Base-by-base conservation (phyloP, 1,139 yeast genomes). In the Hyphopichia fennica region DNA sequence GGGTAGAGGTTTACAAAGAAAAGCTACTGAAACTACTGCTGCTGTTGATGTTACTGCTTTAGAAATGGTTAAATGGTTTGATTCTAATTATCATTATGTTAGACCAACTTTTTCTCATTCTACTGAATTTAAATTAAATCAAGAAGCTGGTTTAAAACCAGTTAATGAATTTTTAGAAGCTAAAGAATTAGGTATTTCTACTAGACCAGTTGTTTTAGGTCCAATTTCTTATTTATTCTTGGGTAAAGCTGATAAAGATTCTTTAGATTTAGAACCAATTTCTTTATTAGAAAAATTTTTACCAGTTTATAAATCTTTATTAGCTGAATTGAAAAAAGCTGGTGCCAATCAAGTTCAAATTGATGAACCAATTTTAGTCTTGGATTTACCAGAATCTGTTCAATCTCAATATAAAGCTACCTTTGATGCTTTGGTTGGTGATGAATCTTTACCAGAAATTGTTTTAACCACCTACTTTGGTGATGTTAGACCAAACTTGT, bases 21-120 rank as follows among this genome's bases (percentile, higher is more conserved):
- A 87, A 74, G 96, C 96, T 56, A 87, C 95, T 55, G 96, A 87
- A 57, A 67, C 91, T 56, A 69, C 83, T 50, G 80, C 86, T 57
- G 96, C 96, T 56, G 96, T 93, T 58, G 99, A 95, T 72, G 99
- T 93, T 49, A 93, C 98, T 54, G 99, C 99, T 60, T 82, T 89
- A 72, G 99, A 93, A 82, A 93, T 93, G 99, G 99, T 93, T 60
- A 93, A 93, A 81, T 93, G 99, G 99, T 93, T 93, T 60, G 99
- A 93, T 75, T 87, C 98, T 52, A 93, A 93, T 88, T 93, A 93
- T 87, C 99, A 93, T 75, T 95, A 93, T 71, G 98, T 93, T 63
- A 89, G 99, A 82, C 99, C 99, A 73, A 95, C 99, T 58, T 89
- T 93, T 77, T 88, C 96, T 45, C 85, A 90, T 81, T 81, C 90